phyloP scores from a whole-genome alignment of 148 eudicot genomes.

The Silene conica region DNA sequence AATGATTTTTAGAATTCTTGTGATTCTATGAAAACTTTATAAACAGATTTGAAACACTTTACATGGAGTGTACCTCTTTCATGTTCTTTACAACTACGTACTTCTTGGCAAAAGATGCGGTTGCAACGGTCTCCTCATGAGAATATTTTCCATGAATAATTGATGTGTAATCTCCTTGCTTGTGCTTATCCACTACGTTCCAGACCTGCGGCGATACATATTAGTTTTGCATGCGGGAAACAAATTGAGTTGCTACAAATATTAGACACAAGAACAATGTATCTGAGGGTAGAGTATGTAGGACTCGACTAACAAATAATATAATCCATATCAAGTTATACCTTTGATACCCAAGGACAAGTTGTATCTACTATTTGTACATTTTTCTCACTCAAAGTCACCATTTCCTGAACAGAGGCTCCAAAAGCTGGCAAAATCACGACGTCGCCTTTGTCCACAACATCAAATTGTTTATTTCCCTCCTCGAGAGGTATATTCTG shows the following conservation, averaged over 20 bases:
- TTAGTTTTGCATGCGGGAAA: neutral
- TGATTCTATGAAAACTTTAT: neutral
- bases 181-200: constrained; percentile 92
- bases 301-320: constrained; percentile 18
- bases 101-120: constrained; percentile 93
- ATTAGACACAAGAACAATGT: neutral
- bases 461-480: constrained; percentile 81
- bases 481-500: constrained; percentile 62
- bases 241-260: neutral
- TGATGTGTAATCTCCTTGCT: constrained; percentile 92
- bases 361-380: constrained; percentile 99
- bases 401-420: constrained; percentile 94
- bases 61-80: constrained; percentile 59
- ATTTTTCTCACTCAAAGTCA: constrained; percentile 63
- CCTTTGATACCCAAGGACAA: constrained; percentile 98
- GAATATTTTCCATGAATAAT: constrained; percentile 91
- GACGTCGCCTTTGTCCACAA: constrained; percentile 75
- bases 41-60: constrained; percentile 6
- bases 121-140: constrained; percentile 96
- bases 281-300: constrained; percentile 2
- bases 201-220: constrained; percentile 56
- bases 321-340: constrained; percentile 21
- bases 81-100: constrained; percentile 78
- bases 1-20: neutral
- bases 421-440: constrained; percentile 98